Conservation (phyloP, 2,329 filamentous ascomycete species). For the Aspergillus candidus region DNA sequence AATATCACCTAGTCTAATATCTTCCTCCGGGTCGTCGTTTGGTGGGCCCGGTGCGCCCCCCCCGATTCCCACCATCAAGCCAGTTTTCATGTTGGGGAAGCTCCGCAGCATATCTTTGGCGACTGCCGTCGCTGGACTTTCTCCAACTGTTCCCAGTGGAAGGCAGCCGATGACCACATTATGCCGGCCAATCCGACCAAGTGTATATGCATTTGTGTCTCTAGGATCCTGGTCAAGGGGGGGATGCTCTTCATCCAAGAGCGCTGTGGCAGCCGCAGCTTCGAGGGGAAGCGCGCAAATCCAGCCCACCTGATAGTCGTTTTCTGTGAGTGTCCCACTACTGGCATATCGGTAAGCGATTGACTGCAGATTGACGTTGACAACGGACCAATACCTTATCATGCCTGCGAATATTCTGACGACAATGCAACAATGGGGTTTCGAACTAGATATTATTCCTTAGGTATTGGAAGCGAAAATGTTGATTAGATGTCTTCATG, state of each 20-base stretch:
- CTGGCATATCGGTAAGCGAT: no score
- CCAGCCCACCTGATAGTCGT: no score
- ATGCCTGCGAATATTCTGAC: no score
- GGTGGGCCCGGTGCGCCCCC: background rate
- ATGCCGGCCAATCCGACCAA: background rate
- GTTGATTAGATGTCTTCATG: no score
- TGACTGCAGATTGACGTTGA: no score
- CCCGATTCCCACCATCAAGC: constrained; percentile 3
- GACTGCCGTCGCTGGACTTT: background rate
- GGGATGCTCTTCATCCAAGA: background rate
- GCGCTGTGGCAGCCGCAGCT: background rate
- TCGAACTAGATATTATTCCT: background rate
- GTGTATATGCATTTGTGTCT: background rate
- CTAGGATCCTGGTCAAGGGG: background rate
- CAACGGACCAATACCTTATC: no score
- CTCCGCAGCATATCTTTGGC: background rate
- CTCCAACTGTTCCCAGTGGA: background rate
- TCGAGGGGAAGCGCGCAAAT: no score
- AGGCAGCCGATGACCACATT: constrained; percentile 2
- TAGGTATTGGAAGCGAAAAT: no score
- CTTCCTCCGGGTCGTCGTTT: background rate
- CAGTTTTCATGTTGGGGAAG: background rate
- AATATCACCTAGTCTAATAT: background rate
- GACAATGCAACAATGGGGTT: no score
- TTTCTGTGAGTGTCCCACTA: no score